These are phyloP conservation scores for Linum lewisii DNA, from an alignment of 345 rosid species.

Conservation along the genomic window DNA sequence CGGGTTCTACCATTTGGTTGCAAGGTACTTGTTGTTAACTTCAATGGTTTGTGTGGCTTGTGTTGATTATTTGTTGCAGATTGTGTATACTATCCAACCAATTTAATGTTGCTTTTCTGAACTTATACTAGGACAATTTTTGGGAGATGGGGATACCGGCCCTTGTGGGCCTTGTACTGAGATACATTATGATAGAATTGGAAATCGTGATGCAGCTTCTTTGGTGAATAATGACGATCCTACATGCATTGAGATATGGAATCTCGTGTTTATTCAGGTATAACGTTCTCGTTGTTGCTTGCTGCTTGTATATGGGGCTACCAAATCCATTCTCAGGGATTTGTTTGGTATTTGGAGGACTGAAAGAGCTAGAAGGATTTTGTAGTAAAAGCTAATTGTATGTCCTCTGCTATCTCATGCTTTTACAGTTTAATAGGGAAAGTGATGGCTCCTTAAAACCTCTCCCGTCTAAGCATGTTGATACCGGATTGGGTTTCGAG, in stretches of 20 bases:
- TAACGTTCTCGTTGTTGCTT: background rate
- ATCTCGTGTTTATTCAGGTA: constrained; percentile 97
- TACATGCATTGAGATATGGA: constrained; percentile 98
- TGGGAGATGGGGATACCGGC: constrained; percentile 99
- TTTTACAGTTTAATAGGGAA: constrained; percentile 79
- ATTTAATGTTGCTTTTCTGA: constrained; percentile 6
- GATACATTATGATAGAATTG: constrained; percentile 86
- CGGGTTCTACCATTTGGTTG: constrained; percentile 90
- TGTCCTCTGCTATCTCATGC: background rate
- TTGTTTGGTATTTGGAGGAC: background rate
- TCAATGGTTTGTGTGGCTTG: background rate
- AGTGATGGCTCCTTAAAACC: constrained; percentile 71
- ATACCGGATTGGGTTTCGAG: constrained; percentile 97
- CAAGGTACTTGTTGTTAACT: constrained; percentile 38
- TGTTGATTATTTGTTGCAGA: background rate
- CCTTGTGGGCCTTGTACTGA: constrained; percentile 99
- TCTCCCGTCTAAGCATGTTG: constrained; percentile 97
- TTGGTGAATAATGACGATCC: constrained; percentile 94
- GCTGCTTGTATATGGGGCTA: background rate
- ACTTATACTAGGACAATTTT: constrained; percentile 62
- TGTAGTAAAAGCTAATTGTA: background rate
- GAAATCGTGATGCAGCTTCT: constrained; percentile 69
- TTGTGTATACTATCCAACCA: background rate
- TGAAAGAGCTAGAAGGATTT: background rate
- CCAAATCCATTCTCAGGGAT: too few species aligned